Conservation (phyloP, 768 basidiomycete species). For the Lactarius akahatsu region DNA sequence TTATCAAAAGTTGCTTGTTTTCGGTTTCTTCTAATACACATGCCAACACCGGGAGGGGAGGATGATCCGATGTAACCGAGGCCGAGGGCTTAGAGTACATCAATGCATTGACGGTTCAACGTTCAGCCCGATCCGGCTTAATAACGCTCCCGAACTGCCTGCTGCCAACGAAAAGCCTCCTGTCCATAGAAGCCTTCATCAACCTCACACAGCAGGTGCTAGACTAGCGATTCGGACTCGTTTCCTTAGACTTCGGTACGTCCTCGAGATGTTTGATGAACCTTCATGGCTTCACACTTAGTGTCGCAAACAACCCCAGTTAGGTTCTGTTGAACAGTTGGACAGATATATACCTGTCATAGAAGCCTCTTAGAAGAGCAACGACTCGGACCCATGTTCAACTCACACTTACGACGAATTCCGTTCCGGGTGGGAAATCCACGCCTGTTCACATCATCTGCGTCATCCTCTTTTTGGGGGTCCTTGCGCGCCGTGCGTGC, state of each 20-base stretch:
- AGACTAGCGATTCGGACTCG: background rate
- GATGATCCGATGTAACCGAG: constrained; percentile 8
- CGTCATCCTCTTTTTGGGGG: background rate
- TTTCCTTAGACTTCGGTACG: background rate
- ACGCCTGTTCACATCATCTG: constrained; percentile 12
- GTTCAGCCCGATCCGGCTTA: background rate
- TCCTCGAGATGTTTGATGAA: background rate
- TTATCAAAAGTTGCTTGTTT: background rate
- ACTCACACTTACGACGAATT: constrained; percentile 9
- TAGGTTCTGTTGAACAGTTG: too few relatives aligned
- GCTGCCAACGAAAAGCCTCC: background rate
- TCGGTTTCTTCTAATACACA: background rate
- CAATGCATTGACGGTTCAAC: background rate
- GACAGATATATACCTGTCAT: constrained; percentile 1
- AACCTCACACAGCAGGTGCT: background rate
- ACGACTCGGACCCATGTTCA: constrained; percentile 2
- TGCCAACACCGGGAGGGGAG: background rate
- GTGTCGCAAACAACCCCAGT: too few relatives aligned
- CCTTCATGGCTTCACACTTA: background rate
- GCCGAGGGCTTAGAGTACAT: background rate
- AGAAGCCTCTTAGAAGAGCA: background rate
- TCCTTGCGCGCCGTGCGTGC: constrained; percentile 5
- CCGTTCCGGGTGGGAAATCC: background rate
- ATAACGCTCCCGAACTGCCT: background rate
- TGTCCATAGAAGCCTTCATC: background rate